Base-by-base conservation (phyloP, 768 basidiomycete species). In the Agaricus bisporus region DNA sequence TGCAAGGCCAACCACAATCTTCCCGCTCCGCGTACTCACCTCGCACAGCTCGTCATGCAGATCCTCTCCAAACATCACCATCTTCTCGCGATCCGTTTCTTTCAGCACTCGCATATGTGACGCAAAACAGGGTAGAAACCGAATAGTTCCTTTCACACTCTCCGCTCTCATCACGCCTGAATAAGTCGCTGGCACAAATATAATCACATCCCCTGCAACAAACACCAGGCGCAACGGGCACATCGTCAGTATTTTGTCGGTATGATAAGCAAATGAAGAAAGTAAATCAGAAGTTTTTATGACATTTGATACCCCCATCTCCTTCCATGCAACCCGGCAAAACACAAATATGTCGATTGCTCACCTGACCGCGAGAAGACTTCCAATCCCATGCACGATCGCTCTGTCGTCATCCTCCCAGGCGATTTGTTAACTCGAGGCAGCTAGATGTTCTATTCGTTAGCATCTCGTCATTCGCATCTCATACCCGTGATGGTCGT, bases 1-100 rank as follows among this genome's bases (percentile, higher is more conserved):
- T 47, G 68, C 68, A 46, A 79, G 54, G 25, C 78, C 77, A 7
- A 80, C 62, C n/a, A 72, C 58, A 32, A 79, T 56, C 44, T 66
- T 69, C 11, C 77, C 77, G 38, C 56, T 62, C 17, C 65, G 64
- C 15, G 74, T 64, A 25, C 48, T 61, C 25, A 77, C 56, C 44
- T 72, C 66, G 59, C 76, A 75, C 46, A 71, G 73, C 48, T 77
- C 70, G 32, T 68, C 59, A 41, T 65, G 67, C 1, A 54, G 60
- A 25, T 45, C 46, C 12, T 49, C 43, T 7, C 54, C 43, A 25
- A 38, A 20, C 3, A 47, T 32, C 29, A 47, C 43, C 17, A 78
- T 68, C 0, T 65, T 64, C 48, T 76, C 76, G 12, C 64, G 63
- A 7, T 69, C 64, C 3, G 67, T 63, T 26, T 58, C 63, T 48